phyloP scores from a whole-genome alignment of 805 yeast species.

The Candida rishiriensis region DNA sequence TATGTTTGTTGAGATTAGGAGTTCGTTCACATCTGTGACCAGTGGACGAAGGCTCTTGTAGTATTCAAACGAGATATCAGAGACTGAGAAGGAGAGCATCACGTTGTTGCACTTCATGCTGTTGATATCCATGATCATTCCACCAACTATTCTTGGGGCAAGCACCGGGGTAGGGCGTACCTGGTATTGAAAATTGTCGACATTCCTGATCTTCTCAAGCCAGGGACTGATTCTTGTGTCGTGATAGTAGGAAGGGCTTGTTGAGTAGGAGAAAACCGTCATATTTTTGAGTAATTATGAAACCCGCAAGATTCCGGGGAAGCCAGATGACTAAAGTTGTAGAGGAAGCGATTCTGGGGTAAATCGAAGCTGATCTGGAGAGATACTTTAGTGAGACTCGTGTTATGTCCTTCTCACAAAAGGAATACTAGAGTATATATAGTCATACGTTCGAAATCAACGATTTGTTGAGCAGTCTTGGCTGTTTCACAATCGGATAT shows the following conservation, averaged over 20 bases:
- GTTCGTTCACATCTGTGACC: background rate
- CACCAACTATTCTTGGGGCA: background rate
- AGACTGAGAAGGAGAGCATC: background rate
- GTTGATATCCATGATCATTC: background rate
- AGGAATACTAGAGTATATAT: too few relatives aligned
- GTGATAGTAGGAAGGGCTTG: background rate
- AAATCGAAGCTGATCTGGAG: too few relatives aligned
- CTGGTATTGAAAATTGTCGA: background rate
- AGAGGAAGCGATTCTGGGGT: too few relatives aligned
- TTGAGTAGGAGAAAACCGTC: slow-evolving; percentile 1
- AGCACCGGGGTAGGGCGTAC: background rate
- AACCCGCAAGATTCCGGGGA: too few relatives aligned
- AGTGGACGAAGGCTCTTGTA: background rate
- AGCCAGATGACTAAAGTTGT: too few relatives aligned
- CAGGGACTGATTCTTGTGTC: background rate
- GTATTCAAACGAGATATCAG: background rate
- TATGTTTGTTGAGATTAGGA: background rate
- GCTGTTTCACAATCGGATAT: too few relatives aligned
- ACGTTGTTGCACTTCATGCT: background rate
- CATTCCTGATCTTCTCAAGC: background rate
- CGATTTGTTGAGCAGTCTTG: too few relatives aligned
- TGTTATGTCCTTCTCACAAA: too few relatives aligned
- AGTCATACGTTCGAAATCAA: too few relatives aligned
- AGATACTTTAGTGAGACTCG: too few relatives aligned
- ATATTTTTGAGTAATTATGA: background rate